Evolutionary conservation across 176 grass and related monocot genomes (phyloP), one percentile per base, ranked within the genome.

Genomic region (Triticum dicoccoides): DNA sequence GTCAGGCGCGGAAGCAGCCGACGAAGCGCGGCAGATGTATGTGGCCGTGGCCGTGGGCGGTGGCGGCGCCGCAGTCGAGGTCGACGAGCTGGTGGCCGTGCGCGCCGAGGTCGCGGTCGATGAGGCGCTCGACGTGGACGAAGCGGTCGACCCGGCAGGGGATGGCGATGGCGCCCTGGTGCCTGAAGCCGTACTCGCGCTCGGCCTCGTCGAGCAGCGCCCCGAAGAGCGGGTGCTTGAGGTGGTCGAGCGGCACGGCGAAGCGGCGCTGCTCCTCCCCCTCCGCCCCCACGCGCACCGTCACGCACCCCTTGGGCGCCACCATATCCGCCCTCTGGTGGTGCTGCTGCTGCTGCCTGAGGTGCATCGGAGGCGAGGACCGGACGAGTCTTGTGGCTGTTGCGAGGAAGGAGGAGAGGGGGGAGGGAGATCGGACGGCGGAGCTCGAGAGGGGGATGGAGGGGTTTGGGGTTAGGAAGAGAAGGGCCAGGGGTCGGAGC

Each of bases 211-310:
- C 85, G 27, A 99, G 85, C 61, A 99, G 89, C 23, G 84, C 80
- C 25, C 78, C 77, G 92, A 99, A 99, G 21, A 99, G 89, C 76
- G 94, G 97, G 91, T 99, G 97, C 68, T 81, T 89, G 69, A 99
- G 89, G 90, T 94, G 90, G 9, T 30, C 87, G 9, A 99, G 88
- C 79, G 94, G 97, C 5, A 99, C 94, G 5, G 95, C 92, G 71
- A 96, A 96, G 1, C 92, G 86, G 54, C 86, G 85, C 87, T 80
- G 92, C 83, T 96, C 82, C 83, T 96, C 97, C 35, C 92, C 97
- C 1, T 94, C 92, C 3, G 47, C 81, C 2, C 97, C 94, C 13
- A 99, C 97, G 47, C 82, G 73, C 24, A 99, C 84, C 85, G 87
- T 88, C 82, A 96, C 88, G 80, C 87, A 96, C 44, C 97, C 97